phyloP scores from a whole-genome alignment of 106 monocot genomes.

The Dioscorea dumetorum region DNA sequence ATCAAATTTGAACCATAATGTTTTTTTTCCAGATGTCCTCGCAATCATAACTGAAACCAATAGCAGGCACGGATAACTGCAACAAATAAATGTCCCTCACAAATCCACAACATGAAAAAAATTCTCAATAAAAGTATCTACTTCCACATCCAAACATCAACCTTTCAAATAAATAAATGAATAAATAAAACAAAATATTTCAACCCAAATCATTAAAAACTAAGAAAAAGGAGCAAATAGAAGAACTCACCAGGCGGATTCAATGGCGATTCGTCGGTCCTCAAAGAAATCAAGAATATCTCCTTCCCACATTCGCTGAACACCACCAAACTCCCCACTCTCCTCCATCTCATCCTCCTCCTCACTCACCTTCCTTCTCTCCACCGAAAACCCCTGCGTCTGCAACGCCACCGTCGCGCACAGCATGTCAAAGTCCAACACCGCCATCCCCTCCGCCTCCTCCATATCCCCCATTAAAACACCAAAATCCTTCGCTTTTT shows the following conservation, averaged over 20 bases:
- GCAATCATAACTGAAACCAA: no score
- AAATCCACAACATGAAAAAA: no score
- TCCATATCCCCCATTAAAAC: conserved; percentile 2
- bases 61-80: no score
- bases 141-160: no score
- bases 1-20: no score
- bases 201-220: conserved; percentile 4
- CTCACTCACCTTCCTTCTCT: conserved; percentile 9
- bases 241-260: conserved; percentile 58
- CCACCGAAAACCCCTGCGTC: conserved; percentile 45
- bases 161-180: no score
- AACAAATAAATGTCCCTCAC: no score
- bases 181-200: no score
- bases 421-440: conserved; percentile 88
- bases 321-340: conserved; percentile 24
- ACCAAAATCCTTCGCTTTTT: background rate
- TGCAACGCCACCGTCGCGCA: conserved; percentile 81
- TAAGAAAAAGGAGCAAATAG: background rate
- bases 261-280: conserved; percentile 63
- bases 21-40: no score
- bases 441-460: conserved; percentile 21
- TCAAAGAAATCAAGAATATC: conserved; percentile 65
- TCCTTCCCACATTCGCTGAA: conserved; percentile 97
- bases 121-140: no score
- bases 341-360: conserved; percentile 11